Evolutionary conservation across 2,329 filamentous ascomycete genomes (phyloP).

Genomic region (Nemania bipapillata): DNA sequence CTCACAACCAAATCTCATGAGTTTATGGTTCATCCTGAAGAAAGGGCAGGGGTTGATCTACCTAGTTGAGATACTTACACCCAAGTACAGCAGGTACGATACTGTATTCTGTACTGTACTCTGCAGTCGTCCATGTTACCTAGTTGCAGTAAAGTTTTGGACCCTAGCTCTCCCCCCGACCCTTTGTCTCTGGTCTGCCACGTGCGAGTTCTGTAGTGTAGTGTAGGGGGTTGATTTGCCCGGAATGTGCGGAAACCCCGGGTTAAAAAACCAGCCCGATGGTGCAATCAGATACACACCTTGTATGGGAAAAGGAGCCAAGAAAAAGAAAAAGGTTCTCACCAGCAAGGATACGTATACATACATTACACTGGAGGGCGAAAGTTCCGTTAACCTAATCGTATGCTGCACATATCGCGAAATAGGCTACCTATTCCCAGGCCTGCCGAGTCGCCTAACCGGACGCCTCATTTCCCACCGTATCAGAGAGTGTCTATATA

Average conservation of each 20-base stretch:
- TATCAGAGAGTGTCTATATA: not conserved
- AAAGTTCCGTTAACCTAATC: slow-evolving; percentile 1
- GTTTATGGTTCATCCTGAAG: slow-evolving; percentile 24
- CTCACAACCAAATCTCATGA: slow-evolving; percentile 3
- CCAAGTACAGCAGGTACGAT: not conserved
- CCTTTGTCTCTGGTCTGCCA: slow-evolving; percentile 17
- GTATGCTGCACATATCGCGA: not conserved
- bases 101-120: not conserved
- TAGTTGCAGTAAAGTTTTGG: slow-evolving; percentile 2
- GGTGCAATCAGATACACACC: slow-evolving; percentile 1
- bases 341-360: not conserved
- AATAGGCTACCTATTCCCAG: not conserved
- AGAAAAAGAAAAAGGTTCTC: slow-evolving; percentile 2
- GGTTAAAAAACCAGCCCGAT: not conserved
- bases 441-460: not conserved
- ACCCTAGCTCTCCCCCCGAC: not conserved
- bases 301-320: not conserved
- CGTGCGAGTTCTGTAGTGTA: slow-evolving; percentile 11
- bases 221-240: slow-evolving; percentile 22
- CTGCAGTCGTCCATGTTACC: not conserved
- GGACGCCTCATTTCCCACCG: slow-evolving; percentile 23
- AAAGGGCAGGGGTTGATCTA: slow-evolving; percentile 6
- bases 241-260: slow-evolving; percentile 12
- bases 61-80: not conserved
- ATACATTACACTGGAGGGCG: no score